Evolutionary conservation across 1,139 yeast genomes (phyloP), one percentile per base, ranked within the genome.

Genomic region (Candida gigantensis): DNA sequence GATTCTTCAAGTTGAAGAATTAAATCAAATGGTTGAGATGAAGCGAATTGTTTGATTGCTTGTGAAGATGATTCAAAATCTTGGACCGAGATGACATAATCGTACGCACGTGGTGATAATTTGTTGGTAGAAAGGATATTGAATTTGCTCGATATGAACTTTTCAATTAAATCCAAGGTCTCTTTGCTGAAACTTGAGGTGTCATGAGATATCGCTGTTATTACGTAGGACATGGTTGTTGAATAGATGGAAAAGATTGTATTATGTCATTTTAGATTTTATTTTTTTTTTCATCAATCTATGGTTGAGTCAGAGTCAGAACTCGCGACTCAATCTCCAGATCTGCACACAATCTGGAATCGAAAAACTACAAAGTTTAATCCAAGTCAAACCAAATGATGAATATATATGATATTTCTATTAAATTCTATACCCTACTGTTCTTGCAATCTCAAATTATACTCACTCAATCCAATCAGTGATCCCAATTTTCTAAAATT

Each of bases 401-500:
- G n/a, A n/a, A n/a, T n/a, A 20, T 20, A 6, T 20, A 20, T 20
- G 12, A 23, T 23, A 8, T 12, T 10, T 4, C 25, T 23, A 18
- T 18, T 6, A 18, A 29, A 13, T 20, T 28, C 25, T 44, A 58
- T 30, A n/a, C n/a, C n/a, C n/a, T n/a, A n/a, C n/a, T n/a, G n/a
- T n/a, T n/a, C n/a, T n/a, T n/a, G n/a, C n/a, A 44, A 34, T 43
- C 72, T 57, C 45, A 69, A 65, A 41, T 71, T 73, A 42, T 55
- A 70, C 46, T 71, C 77, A 53, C 94, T 81, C 42, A 87, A 68
- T 7, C 97, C 97, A 37, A 90, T 75, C 8, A 61, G 62, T 11
- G 77, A 73, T 14, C 96, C 97, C 34, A 85, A 74, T 46, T 68
- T 65, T 34, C 73, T 68, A 52, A 84, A 90, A 50, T 88, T 78